These are phyloP conservation scores for Trifolium pratense DNA, from an alignment of 306 rosid genomes.

Conservation along the genomic window DNA sequence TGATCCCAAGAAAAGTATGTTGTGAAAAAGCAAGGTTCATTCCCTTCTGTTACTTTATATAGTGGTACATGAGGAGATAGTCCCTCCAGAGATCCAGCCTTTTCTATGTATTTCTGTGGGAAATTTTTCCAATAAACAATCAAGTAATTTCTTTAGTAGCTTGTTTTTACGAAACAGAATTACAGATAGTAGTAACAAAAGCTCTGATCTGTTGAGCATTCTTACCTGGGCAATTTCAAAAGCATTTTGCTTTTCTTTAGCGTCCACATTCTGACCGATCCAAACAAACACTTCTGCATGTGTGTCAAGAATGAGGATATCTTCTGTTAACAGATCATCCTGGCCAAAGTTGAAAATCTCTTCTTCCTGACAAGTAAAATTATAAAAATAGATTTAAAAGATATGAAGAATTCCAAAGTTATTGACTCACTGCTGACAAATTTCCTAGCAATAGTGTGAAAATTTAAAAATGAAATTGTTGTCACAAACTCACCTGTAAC, in stretches of 20 bases:
- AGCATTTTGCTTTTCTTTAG: constrained; percentile 87
- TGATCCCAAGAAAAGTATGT: constrained; percentile 93
- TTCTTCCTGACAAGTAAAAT: constrained; percentile 65
- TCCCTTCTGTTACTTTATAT: constrained; percentile 93
- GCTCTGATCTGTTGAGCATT: constrained; percentile 33
- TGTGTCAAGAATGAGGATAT: constrained; percentile 88
- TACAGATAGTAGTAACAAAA: too few relatives aligned
- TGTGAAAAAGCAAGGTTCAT: constrained; percentile 96
- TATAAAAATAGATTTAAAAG: constrained; percentile 39
- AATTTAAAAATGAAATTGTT: constrained; percentile 37
- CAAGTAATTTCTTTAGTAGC: background rate
- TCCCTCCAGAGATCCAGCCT: constrained; percentile 90
- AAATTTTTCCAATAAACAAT: constrained; percentile 31
- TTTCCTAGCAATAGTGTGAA: constrained; percentile 37
- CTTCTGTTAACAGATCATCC: constrained; percentile 95
- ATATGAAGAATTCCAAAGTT: constrained; percentile 30
- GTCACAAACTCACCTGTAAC: constrained; percentile 80
- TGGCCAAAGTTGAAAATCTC: constrained; percentile 91
- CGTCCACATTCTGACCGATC: constrained; percentile 91
- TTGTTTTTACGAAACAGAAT: background rate
- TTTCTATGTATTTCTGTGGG: constrained; percentile 78
- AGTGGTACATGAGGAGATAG: constrained; percentile 78
- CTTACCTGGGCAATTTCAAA: constrained; percentile 85
- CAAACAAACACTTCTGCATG: constrained; percentile 98
- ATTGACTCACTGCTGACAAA: constrained; percentile 31